Evolutionary conservation across 225 moss, liverwort and hornwort species (phyloP), one percentile per base, ranked within the genome.

Genomic region (Asterella californica): DNA sequence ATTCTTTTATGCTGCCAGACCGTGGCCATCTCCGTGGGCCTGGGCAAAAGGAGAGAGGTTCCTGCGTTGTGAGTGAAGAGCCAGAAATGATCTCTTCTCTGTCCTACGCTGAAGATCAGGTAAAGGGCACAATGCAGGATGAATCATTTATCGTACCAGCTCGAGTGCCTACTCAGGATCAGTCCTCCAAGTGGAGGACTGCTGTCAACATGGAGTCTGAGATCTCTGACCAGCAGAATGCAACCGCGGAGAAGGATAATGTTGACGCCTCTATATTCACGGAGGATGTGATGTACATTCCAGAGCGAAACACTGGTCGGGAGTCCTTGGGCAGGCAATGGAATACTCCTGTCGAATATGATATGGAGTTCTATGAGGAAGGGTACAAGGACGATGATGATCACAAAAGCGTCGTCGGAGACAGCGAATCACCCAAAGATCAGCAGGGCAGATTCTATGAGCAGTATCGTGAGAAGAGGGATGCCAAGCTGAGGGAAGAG

Each of bases 391-490:
- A 92, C 71, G 90, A 81, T 52, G 85, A 87, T 72, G 88, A 90
- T 24, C 79, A 72, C 74, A 83, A 80, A 19, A 83, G 87, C 52
- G 81, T 81, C 64, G 91, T 82, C 19, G 91, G 86, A 72, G 85
- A 88, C 14, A 84, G 82, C 52, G 85, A 80, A 67, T 93, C 92
- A 62, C 96, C 92, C 9, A 90, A 92, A 67, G 91, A 93, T 65
- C 90, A 91, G 24, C 93, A 94, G 82, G 94, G 97, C 66, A 88
- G 97, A 79, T 97, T 94, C 36, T 97, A 97, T 72, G 93, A 94
- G 71, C 91, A 94, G 52, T 94, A 97, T 72, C 86, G 91, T 64
- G 97, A 93, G 80, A 97, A 94, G 87, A 88, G 97, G 81, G 97
- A 97, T 81, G 97, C 97, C 2, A 97, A 91, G 78, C 76, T 97